These are phyloP conservation scores for Solanum dulcamara DNA, from an alignment of 257 asterid genomes.

Conservation along the genomic window DNA sequence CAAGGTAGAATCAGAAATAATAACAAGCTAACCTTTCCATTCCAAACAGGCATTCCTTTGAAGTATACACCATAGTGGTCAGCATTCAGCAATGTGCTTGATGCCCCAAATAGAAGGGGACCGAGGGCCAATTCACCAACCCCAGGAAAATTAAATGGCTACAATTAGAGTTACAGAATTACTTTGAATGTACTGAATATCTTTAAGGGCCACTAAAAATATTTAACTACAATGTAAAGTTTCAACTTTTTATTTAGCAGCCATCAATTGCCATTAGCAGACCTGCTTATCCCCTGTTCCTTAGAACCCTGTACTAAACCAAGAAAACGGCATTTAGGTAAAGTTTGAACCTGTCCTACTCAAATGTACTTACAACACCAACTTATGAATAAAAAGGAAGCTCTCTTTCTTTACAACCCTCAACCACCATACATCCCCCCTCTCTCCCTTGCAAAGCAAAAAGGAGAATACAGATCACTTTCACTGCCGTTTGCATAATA, in stretches of 20 bases:
- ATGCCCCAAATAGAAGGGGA: constrained; percentile 85
- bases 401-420: background rate
- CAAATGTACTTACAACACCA: background rate
- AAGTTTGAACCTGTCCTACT: background rate
- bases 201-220: background rate
- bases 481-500: background rate
- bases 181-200: background rate
- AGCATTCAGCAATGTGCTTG: constrained; percentile 74
- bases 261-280: background rate
- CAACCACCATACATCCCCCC: background rate
- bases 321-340: background rate
- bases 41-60: constrained; percentile 83
- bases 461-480: background rate
- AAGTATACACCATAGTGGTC: constrained; percentile 77
- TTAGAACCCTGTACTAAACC: background rate
- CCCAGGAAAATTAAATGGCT: constrained; percentile 63
- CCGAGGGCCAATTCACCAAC: constrained; percentile 86
- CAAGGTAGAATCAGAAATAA: background rate
- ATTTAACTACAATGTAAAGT: background rate
- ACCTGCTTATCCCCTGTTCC: background rate
- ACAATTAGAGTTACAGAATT: background rate
- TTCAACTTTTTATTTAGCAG: background rate
- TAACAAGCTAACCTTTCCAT: constrained; percentile 55
- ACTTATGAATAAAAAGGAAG: background rate
- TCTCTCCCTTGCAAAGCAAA: background rate